Percentiles rank a stretch among this genome's conserved stretches.
These are phyloP conservation scores for Pleomassaria siparia DNA, from an alignment of 2,329 filamentous ascomycete species.

Conservation along the genomic window DNA sequence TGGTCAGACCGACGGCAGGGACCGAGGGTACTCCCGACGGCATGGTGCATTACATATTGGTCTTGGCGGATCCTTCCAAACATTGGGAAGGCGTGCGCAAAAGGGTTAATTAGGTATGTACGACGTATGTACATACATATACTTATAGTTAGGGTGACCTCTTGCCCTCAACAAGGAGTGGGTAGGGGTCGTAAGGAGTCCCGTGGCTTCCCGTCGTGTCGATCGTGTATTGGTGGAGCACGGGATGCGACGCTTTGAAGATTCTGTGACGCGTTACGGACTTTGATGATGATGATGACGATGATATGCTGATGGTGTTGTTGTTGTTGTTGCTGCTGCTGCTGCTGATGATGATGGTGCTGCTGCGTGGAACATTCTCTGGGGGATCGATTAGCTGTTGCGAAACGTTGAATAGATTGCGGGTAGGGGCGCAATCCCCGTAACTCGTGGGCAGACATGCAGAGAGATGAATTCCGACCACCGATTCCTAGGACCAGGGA, in stretches of 20 bases:
- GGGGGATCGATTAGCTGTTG: slow-evolving; percentile 6
- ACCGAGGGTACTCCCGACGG: slow-evolving; percentile 9
- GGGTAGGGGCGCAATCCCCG: slow-evolving; percentile 8
- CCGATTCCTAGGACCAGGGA: slow-evolving; percentile 5
- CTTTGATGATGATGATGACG: background rate
- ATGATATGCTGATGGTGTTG: too few relatives aligned
- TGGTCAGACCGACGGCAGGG: slow-evolving; percentile 2
- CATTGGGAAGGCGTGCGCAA: slow-evolving; percentile 5
- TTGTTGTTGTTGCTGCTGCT: too few relatives aligned
- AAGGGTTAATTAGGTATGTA: too few relatives aligned
- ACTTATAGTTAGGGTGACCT: background rate
- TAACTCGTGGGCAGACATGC: slow-evolving; percentile 8
- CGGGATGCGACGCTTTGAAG: background rate
- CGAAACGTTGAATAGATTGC: slow-evolving; percentile 6
- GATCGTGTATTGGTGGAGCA: background rate
- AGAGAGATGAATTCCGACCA: slow-evolving; percentile 1
- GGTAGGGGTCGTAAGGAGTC: background rate
- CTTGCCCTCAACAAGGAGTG: background rate
- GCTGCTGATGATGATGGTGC: background rate
- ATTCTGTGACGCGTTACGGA: background rate
- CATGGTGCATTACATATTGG: slow-evolving; percentile 5
- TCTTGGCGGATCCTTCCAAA: slow-evolving; percentile 9
- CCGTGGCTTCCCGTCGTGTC: background rate
- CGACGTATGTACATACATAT: too few relatives aligned
- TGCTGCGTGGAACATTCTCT: background rate